Base-by-base conservation (phyloP, 129 eudicot species). In the Helichrysum umbraculigerum region DNA sequence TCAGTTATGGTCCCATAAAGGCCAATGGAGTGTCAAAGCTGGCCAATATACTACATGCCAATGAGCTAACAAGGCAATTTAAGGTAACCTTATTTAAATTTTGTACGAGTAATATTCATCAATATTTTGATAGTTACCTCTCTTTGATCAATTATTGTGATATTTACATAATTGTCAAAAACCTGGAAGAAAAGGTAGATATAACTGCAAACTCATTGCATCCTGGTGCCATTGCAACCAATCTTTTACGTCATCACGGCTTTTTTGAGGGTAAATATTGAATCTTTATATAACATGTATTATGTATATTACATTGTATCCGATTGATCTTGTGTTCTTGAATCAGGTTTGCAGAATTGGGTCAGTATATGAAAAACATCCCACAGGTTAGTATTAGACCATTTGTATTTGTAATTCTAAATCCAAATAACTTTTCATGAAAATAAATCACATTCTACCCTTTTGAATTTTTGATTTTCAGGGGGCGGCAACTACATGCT, bases 401-500 rank as follows among this genome's bases (percentile, higher is more conserved):
- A 41, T 29, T 62, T 39, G 33, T 20, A 19, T 8, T 25, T 60
- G 15, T 30, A 0, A 15, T 30, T 51, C 66, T 76, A 16, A 63
- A 68, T 37, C 47, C 2, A 2, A 28, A 8, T 32, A n/a, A 19
- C 4, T 25, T 69, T 17, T 47, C 21, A 4, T 25, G 11, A 47
- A 14, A 74, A 11, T 64, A 16, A 64, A 29, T 51, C 34, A 41
- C 30, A 54, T 73, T 65, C 8, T 3, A 51, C 58, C 51, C 32
- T 67, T 67, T 33, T 20, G 15, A 9, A 4, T 35, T 67, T n/a
- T 11, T 51, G 74, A 60, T 52, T 50, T 58, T 70, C 70, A 93
- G 96, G 97, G 97, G 72, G 97, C 97, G 7, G 93, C 97, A 70
- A 91, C 98, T 0, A 79, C 89, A 33, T 88, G 98, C 71, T 93